Conservation (phyloP, 805 yeast genomes). For the Blastobotrys terrestris region DNA sequence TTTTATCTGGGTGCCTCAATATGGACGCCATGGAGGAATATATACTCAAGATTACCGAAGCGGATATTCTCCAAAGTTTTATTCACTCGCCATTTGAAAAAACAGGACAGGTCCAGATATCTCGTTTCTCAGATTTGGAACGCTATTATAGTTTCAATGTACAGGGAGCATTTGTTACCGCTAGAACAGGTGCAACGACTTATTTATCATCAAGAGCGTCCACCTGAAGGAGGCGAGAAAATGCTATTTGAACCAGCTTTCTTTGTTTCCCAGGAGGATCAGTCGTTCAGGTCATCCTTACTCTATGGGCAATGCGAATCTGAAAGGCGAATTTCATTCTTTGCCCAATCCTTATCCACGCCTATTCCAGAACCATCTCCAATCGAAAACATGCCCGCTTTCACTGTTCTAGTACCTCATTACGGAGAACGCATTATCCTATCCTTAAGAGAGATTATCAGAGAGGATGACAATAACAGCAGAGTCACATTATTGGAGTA, state of each 20-base stretch:
- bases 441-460: slow-evolving; percentile 90
- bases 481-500: slow-evolving; percentile 91
- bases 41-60: slow-evolving; percentile 95
- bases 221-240: slow-evolving; percentile 96
- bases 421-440: slow-evolving; percentile 90
- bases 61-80: slow-evolving; percentile 96
- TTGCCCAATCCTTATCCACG: slow-evolving; percentile 97
- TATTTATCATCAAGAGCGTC: slow-evolving; percentile 96
- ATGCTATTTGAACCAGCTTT: slow-evolving; percentile 98
- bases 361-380: slow-evolving; percentile 99
- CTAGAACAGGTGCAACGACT: slow-evolving; percentile 98
- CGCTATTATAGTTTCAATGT: slow-evolving; percentile 98
- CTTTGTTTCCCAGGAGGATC: slow-evolving; percentile 96
- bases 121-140: slow-evolving; percentile 98
- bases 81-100: slow-evolving; percentile 94
- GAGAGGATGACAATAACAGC: slow-evolving; percentile 95
- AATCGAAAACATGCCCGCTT: slow-evolving; percentile 99
- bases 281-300: slow-evolving; percentile 89
- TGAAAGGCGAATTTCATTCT: slow-evolving; percentile 98
- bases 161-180: slow-evolving; percentile 97
- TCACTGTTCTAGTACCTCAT: slow-evolving; percentile 94
- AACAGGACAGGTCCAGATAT: slow-evolving; percentile 97
- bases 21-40: slow-evolving; percentile 99
- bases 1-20: slow-evolving; percentile 98
- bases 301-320: slow-evolving; percentile 98